Percentiles rank a stretch among this genome's conserved stretches.
Conservation (phyloP, 192 early-diverging fungal genomes). For the Backusella australiensis region DNA sequence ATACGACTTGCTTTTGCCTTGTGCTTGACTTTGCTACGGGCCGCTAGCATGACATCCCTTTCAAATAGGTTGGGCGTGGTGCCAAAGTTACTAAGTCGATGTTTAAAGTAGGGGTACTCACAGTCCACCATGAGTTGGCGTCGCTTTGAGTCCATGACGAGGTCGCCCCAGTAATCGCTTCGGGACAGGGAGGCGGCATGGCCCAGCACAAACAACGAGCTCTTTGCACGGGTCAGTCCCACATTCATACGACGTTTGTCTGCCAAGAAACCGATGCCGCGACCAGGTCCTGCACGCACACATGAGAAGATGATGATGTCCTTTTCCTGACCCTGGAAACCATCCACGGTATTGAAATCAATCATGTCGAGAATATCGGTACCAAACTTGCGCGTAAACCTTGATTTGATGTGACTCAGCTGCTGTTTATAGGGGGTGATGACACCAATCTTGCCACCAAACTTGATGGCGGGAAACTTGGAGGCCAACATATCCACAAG, state of each 20-base stretch:
- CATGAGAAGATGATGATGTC: conserved; percentile 96
- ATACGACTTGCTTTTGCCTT: not conserved
- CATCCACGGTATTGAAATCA: conserved; percentile 95
- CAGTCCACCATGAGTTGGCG: conserved; percentile 16
- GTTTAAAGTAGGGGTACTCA: not conserved
- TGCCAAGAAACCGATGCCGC: conserved; percentile 77
- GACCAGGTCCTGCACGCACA: conserved; percentile 65
- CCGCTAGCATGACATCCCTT: not conserved
- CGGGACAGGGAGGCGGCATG: conserved; percentile 57
- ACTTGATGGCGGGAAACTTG: conserved; percentile 53
- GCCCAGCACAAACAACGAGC: conserved; percentile 82
- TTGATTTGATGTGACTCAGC: conserved; percentile 62
- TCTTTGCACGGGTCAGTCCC: conserved; percentile 81
- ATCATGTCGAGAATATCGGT: conserved; percentile 60
- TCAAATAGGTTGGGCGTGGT: not conserved
- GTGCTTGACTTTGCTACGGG: not conserved
- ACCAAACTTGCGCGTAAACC: conserved; percentile 68
- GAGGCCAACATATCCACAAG: conserved; percentile 65
- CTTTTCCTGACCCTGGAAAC: conserved; percentile 97
- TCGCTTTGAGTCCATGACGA: conserved; percentile 67
- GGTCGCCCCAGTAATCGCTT: conserved; percentile 68
- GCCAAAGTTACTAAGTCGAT: not conserved
- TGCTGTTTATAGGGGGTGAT: conserved; percentile 96
- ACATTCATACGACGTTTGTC: conserved; percentile 92
- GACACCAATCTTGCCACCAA: conserved; percentile 75